Conservation (phyloP, 2,329 filamentous ascomycete genomes). For the Thielaviopsis cerberus region DNA sequence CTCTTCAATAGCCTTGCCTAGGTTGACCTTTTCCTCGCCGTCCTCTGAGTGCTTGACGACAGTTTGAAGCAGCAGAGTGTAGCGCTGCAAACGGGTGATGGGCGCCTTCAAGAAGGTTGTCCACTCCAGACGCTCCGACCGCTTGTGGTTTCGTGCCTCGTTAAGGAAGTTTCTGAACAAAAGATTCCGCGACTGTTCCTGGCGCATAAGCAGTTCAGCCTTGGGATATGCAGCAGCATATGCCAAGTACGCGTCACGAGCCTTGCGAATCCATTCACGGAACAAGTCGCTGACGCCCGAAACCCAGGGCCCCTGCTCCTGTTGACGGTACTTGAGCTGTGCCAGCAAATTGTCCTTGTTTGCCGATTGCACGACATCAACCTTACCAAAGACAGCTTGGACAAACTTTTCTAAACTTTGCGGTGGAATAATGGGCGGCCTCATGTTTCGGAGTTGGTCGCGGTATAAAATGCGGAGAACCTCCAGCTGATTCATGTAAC, state of each 20-base stretch:
- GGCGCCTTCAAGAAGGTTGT: slow-evolving; percentile 86
- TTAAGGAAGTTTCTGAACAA: slow-evolving; percentile 77
- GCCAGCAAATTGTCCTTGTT: slow-evolving; percentile 86
- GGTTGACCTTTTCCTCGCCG: slow-evolving; percentile 73
- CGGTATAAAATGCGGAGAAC: slow-evolving; percentile 72
- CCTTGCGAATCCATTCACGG: slow-evolving; percentile 94
- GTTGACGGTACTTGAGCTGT: slow-evolving; percentile 89
- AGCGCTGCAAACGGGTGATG: slow-evolving; percentile 80
- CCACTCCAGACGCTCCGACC: slow-evolving; percentile 73
- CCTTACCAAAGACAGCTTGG: slow-evolving; percentile 70
- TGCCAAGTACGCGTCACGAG: slow-evolving; percentile 70
- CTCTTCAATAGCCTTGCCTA: slow-evolving; percentile 71
- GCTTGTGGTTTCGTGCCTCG: slow-evolving; percentile 56
- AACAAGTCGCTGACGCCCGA: slow-evolving; percentile 92
- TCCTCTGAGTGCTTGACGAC: slow-evolving; percentile 70
- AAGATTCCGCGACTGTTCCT: slow-evolving; percentile 68
- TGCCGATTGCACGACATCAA: slow-evolving; percentile 71
- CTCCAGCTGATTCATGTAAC: slow-evolving; percentile 75
- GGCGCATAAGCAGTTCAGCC: slow-evolving; percentile 64
- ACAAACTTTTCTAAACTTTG: slow-evolving; percentile 67
- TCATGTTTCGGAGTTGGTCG: slow-evolving; percentile 52
- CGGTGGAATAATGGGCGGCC: slow-evolving; percentile 65
- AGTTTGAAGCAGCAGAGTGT: slow-evolving; percentile 63
- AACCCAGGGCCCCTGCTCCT: slow-evolving; percentile 91
- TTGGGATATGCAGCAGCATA: slow-evolving; percentile 78